phyloP scores from a whole-genome alignment of 768 basidiomycete genomes.

The Ramaria rubella region DNA sequence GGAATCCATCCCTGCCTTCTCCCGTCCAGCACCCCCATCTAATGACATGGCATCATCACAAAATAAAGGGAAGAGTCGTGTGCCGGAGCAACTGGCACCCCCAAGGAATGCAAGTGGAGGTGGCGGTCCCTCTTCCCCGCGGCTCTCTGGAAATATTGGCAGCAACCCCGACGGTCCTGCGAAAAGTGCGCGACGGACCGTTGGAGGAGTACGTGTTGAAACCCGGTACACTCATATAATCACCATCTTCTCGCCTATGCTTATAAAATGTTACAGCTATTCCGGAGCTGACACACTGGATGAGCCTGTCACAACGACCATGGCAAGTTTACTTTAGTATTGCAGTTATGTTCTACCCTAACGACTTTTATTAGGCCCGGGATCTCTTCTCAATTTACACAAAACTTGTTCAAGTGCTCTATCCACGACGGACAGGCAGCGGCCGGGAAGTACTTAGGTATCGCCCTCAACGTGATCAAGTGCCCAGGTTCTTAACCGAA shows the following conservation, averaged over 20 bases:
- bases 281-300: conserved; percentile 86
- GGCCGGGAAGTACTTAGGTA: conserved; percentile 80
- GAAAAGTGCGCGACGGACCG: conserved; percentile 48
- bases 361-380: conserved; percentile 49
- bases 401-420: conserved; percentile 90
- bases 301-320: conserved; percentile 83
- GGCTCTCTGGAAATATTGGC: conserved; percentile 68
- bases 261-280: conserved; percentile 39
- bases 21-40: conserved; percentile 48
- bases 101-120: conserved; percentile 20
- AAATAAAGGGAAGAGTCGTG: conserved; percentile 69
- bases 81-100: conserved; percentile 46
- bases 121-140: conserved; percentile 28
- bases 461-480: background rate
- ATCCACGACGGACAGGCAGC: conserved; percentile 62
- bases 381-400: conserved; percentile 87
- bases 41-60: conserved; percentile 31
- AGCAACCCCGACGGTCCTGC: conserved; percentile 37
- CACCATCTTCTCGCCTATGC: background rate
- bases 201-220: conserved; percentile 86
- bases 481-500: too few relatives aligned
- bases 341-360: background rate
- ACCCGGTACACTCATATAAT: conserved; percentile 53
- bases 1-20: conserved; percentile 72
- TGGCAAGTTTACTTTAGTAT: conserved; percentile 51